These are phyloP conservation scores for Exophiala lecanii-corni DNA, from an alignment of 2,329 filamentous ascomycete genomes.

Conservation along the genomic window DNA sequence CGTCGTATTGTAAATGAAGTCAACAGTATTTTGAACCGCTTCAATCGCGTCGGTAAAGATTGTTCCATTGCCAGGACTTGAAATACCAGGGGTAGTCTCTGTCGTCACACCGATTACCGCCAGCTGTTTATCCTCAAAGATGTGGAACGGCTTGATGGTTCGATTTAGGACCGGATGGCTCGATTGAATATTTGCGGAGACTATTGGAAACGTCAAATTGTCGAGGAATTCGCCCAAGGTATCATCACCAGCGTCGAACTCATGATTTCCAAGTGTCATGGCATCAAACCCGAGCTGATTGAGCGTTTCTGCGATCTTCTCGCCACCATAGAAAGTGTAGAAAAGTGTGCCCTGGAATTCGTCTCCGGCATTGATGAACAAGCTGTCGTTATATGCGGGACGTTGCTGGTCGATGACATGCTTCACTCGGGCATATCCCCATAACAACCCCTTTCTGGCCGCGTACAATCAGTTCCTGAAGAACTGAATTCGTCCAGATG, in stretches of 20 bases:
- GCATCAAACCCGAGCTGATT: conserved; percentile 7
- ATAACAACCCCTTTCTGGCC: conserved; percentile 3
- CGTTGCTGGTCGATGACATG: conserved; percentile 1
- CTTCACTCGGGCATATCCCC: conserved; percentile 9
- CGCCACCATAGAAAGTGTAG: conserved; percentile 2
- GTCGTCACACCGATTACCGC: conserved; percentile 8
- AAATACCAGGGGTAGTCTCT: conserved; percentile 2
- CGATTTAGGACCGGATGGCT: conserved; percentile 5
- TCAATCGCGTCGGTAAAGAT: conserved; percentile 3
- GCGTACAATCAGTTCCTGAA: conserved; percentile 8
- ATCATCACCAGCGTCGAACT: conserved; percentile 10
- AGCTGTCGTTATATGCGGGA: conserved; percentile 1
- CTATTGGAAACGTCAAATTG: conserved; percentile 7
- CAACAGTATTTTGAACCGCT: conserved; percentile 2
- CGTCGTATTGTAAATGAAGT: conserved; percentile 5
- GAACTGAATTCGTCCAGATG: conserved; percentile 10
- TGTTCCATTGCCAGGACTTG: conserved; percentile 2
- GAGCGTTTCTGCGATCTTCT: conserved; percentile 5
- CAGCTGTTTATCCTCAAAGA: conserved; percentile 3
- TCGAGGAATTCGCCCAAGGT: conserved; percentile 6
- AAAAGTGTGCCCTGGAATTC: conserved; percentile 7
- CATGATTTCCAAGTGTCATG: conserved; percentile 10
- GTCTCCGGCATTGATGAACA: conserved; percentile 8
- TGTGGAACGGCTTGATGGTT: conserved; percentile 7
- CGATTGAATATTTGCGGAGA: conserved; percentile 9